Percentiles rank a stretch among this genome's conserved stretches.
phyloP scores from a whole-genome alignment of 2,329 filamentous ascomycete species.

The Leptographium lundbergii region DNA sequence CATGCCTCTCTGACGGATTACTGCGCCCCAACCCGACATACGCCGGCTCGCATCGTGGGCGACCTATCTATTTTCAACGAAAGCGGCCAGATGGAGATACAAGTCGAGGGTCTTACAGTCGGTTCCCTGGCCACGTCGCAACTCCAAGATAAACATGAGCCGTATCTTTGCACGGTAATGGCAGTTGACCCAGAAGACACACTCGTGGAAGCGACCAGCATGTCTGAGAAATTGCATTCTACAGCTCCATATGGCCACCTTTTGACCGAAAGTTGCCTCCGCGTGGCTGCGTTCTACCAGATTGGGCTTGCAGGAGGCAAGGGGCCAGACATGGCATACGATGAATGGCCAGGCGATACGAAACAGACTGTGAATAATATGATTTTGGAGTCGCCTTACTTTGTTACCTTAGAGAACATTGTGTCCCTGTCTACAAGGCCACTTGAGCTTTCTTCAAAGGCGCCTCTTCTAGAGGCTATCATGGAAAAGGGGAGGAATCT shows the following conservation, averaged over 20 bases:
- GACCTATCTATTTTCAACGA: slow-evolving; percentile 24
- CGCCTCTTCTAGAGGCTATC: slow-evolving; percentile 14
- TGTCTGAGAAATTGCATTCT: not conserved
- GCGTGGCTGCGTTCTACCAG: not conserved
- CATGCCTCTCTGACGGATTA: slow-evolving; percentile 20
- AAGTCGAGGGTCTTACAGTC: slow-evolving; percentile 21
- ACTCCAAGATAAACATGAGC: slow-evolving; percentile 19
- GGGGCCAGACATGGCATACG: not conserved
- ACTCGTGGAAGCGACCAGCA: slow-evolving; percentile 14
- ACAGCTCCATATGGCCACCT: not conserved
- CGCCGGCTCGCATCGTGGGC: slow-evolving; percentile 19
- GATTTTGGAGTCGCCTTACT: not conserved
- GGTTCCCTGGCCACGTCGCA: slow-evolving; percentile 18
- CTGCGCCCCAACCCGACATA: slow-evolving; percentile 12
- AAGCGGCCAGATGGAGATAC: slow-evolving; percentile 18
- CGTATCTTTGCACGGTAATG: slow-evolving; percentile 22
- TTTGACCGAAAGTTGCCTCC: not conserved
- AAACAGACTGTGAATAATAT: not conserved
- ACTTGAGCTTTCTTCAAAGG: slow-evolving; percentile 9
- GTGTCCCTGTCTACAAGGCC: not conserved
- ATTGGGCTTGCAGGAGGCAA: slow-evolving; percentile 1
- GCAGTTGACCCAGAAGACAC: slow-evolving; percentile 28
- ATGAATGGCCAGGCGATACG: not conserved
- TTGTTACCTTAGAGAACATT: slow-evolving; percentile 18
- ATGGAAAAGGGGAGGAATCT: slow-evolving; percentile 20